Evolutionary conservation across 2,329 filamentous ascomycete genomes (phyloP).

Genomic region (Emmonsia crescens): DNA sequence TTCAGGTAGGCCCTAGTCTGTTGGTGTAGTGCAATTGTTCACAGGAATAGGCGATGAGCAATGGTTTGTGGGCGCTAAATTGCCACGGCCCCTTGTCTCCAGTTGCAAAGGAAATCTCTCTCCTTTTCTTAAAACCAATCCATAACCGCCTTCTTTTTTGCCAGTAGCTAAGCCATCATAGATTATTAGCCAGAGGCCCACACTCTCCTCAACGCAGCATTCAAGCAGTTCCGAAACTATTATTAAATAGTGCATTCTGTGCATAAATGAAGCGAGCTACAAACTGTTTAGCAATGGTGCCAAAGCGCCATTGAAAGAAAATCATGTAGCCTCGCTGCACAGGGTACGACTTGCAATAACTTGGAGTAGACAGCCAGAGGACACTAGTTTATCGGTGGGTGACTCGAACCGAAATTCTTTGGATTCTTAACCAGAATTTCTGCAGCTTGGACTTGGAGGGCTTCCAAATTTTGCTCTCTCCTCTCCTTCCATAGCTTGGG

Average conservation of each 20-base stretch:
- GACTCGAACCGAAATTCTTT: too few relatives aligned
- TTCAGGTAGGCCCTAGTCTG: background rate
- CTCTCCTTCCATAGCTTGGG: too few relatives aligned
- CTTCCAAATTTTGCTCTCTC: too few relatives aligned
- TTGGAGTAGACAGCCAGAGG: background rate
- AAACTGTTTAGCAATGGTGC: too few relatives aligned
- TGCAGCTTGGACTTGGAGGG: too few relatives aligned
- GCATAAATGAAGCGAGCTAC: too few relatives aligned
- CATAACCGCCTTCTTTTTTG: background rate
- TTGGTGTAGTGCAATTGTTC: background rate
- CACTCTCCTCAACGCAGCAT: background rate
- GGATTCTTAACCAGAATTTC: too few relatives aligned
- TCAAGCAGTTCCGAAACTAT: background rate
- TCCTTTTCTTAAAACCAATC: background rate
- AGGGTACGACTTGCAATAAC: background rate
- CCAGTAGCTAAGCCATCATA: background rate
- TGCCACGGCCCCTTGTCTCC: background rate
- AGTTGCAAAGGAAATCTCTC: background rate
- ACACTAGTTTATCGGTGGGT: background rate
- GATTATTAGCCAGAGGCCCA: background rate
- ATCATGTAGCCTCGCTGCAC: too few relatives aligned
- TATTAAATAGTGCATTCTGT: background rate
- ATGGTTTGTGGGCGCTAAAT: background rate
- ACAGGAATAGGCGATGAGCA: background rate
- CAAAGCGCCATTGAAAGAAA: too few relatives aligned